phyloP scores from a whole-genome alignment of 1,284 basidiomycete species.

The Sporisorium sorghi region DNA sequence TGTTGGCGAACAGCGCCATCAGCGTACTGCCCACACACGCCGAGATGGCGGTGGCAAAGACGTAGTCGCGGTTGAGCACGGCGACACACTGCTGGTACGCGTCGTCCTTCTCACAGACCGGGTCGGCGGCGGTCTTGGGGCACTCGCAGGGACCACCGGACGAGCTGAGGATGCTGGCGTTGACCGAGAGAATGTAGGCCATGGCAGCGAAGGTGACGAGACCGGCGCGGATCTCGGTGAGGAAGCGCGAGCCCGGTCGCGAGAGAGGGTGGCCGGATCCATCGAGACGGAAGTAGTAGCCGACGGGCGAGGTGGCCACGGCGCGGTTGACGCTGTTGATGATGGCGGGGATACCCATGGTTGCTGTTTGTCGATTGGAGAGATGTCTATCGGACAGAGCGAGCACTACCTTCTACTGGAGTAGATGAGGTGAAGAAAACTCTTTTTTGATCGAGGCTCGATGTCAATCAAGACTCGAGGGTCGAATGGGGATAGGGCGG shows the following conservation, averaged over 20 bases:
- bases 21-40: slow-evolving; percentile 80
- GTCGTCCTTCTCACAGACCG: slow-evolving; percentile 73
- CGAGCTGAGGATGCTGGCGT: slow-evolving; percentile 77
- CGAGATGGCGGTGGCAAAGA: slow-evolving; percentile 78
- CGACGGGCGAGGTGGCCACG: slow-evolving; percentile 78
- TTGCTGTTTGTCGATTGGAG: not conserved
- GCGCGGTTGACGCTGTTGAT: slow-evolving; percentile 66
- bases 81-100: slow-evolving; percentile 72
- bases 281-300: slow-evolving; percentile 85
- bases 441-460: slow-evolving; percentile 6
- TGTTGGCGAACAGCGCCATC: slow-evolving; percentile 85
- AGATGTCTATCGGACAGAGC: too few relatives aligned
- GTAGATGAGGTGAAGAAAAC: not conserved
- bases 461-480: slow-evolving; percentile 43
- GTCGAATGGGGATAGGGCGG: not conserved
- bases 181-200: slow-evolving; percentile 74
- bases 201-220: slow-evolving; percentile 67
- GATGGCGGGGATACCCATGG: slow-evolving; percentile 31
- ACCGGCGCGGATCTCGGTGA: slow-evolving; percentile 65
- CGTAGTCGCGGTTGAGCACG: slow-evolving; percentile 64
- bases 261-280: slow-evolving; percentile 82
- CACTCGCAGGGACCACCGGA: slow-evolving; percentile 87
- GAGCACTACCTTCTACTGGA: too few relatives aligned
- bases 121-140: slow-evolving; percentile 69
- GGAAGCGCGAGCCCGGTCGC: slow-evolving; percentile 80